Evolutionary conservation across 805 yeast species (phyloP), one percentile per base, ranked within the genome.

Genomic region (Spathaspora arborariae): DNA sequence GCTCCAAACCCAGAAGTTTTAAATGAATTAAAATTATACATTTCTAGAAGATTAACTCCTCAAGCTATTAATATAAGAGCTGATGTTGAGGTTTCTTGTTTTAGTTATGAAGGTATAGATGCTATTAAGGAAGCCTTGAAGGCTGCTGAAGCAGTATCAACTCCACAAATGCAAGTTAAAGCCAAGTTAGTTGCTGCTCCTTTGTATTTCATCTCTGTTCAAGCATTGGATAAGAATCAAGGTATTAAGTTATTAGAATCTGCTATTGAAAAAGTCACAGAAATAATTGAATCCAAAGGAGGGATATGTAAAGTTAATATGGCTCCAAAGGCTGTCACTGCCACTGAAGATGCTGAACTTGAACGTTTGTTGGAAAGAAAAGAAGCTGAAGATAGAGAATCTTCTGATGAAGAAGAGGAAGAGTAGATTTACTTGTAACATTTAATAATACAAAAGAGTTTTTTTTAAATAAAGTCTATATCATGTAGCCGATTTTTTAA

Each of bases 261-360:
- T 56, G 96, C 98, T 42, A 88, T 94, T 54, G 85, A 79, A 54
- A 82, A 78, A 56, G 86, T 94, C 53, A 77, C 80, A 50, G 80
- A 79, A 57, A 75, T 82, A 42, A 90, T 94, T 59, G 78, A 78
- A 50, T 74, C 77, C 18, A 77, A 80, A 46, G 96, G 89, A 45
- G 99, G 99, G 63, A 79, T 81, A 48, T 85, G 96, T 67, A 88
- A 87, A 56, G 85, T 92, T 54, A 90, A 95, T 45, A 92, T 92
- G 97, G 92, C 96, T 59, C 98, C 99, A 63, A 92, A 91, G 81
- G 97, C 98, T 38, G 98, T 94, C 56, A 90, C 97, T 47, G 98
- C 96, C 51, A 88, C 94, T 50, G 99, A 94, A 67, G 99, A 94
- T 68, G 98, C 97, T 50, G 97, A 91, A 72, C 81, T 94, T 63